Conservation (phyloP, 352 stramenopile species). For the Globisporangium ultimum region DNA sequence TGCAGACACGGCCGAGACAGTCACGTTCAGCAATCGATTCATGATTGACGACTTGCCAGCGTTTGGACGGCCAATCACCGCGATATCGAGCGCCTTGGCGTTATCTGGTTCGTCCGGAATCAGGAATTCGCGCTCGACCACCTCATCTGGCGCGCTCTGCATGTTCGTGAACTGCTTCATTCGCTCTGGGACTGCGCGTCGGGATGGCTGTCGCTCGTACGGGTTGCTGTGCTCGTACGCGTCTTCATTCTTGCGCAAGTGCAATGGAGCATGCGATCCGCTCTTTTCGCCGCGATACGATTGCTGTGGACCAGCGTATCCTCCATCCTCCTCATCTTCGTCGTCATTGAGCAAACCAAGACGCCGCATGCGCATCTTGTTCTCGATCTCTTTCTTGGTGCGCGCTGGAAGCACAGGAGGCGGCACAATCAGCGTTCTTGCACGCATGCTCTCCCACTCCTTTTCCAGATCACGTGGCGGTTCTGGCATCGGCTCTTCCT, state of each 20-base stretch:
- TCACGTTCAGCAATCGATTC: slow-evolving; percentile 75
- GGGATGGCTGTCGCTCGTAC: slow-evolving; percentile 17
- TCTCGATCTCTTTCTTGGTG: slow-evolving; percentile 48
- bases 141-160: slow-evolving; percentile 49
- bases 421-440: slow-evolving; percentile 26
- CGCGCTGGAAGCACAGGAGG: slow-evolving; percentile 32
- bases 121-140: slow-evolving; percentile 68
- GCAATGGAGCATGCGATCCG: slow-evolving; percentile 12
- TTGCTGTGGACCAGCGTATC: slow-evolving; percentile 15
- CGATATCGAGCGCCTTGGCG: slow-evolving; percentile 65
- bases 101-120: slow-evolving; percentile 70
- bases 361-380: slow-evolving; percentile 56
- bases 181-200: slow-evolving; percentile 39
- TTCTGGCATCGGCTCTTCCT: not conserved
- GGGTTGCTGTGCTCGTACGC: slow-evolving; percentile 14
- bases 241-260: slow-evolving; percentile 21
- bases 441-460: slow-evolving; percentile 45
- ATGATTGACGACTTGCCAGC: slow-evolving; percentile 87
- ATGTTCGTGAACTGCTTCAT: slow-evolving; percentile 77
- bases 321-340: slow-evolving; percentile 28
- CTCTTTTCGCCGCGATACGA: not conserved
- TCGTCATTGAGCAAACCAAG: slow-evolving; percentile 49
- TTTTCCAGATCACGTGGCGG: slow-evolving; percentile 24
- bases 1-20: slow-evolving; percentile 79
- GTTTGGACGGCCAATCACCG: slow-evolving; percentile 84